Evolutionary conservation across 108 stramenopile genomes (phyloP).

Genomic region (Conticribra guillardii): DNA sequence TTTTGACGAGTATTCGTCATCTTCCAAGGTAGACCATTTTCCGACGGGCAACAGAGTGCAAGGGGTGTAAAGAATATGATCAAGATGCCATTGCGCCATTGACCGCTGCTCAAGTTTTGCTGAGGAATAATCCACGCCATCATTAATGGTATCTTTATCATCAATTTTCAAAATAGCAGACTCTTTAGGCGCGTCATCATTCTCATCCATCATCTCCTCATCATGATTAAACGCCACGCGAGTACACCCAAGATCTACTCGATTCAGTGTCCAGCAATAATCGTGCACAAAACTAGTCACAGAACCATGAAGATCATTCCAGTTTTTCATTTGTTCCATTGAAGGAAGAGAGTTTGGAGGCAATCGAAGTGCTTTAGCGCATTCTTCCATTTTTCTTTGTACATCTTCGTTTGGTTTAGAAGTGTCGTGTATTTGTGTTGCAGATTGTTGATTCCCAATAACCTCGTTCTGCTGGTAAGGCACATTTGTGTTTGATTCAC

Average conservation of each 20-base stretch:
- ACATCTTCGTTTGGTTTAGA: too few relatives aligned
- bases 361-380: slow-evolving; percentile 40
- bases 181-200: neutral
- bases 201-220: slow-evolving; percentile 8
- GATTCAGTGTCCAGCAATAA: slow-evolving; percentile 28
- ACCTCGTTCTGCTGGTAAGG: too few relatives aligned
- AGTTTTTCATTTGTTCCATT: slow-evolving; percentile 40
- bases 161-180: too few relatives aligned
- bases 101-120: neutral
- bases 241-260: slow-evolving; percentile 45
- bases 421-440: too few relatives aligned
- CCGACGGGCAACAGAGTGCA: slow-evolving; percentile 18
- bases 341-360: slow-evolving; percentile 11
- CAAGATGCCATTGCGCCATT: slow-evolving; percentile 55
- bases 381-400: slow-evolving; percentile 20
- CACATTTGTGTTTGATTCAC: neutral
- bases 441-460: slow-evolving; percentile 1
- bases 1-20: slow-evolving; percentile 34
- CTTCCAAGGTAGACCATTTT: slow-evolving; percentile 57
- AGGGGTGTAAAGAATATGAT: slow-evolving; percentile 60
- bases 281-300: slow-evolving; percentile 28
- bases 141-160: too few relatives aligned
- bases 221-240: slow-evolving; percentile 56
- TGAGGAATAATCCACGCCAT: neutral
- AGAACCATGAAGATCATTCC: slow-evolving; percentile 40